phyloP scores from a whole-genome alignment of 305 asterid genomes.

The Fraxinus greggii region DNA sequence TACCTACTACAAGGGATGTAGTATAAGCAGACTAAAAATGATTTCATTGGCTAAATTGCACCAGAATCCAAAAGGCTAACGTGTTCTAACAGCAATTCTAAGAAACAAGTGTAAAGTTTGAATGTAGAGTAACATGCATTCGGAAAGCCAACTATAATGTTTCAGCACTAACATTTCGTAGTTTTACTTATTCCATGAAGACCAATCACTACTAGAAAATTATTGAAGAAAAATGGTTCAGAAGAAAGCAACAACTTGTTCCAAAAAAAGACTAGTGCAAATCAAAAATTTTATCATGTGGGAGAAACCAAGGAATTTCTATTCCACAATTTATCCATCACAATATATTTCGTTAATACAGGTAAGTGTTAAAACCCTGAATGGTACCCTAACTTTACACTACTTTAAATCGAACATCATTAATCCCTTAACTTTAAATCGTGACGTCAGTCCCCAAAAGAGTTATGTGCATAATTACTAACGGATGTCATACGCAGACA shows the following conservation, averaged over 20 bases:
- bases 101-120: background rate
- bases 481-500: background rate
- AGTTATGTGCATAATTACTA: background rate
- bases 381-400: background rate
- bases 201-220: background rate
- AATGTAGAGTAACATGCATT: background rate
- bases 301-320: background rate
- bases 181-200: background rate
- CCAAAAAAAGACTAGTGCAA: background rate
- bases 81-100: background rate
- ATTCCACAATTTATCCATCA: background rate
- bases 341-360: background rate
- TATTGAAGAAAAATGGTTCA: background rate
- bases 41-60: background rate
- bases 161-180: background rate
- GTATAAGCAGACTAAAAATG: background rate
- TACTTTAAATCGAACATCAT: background rate
- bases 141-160: background rate
- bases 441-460: background rate
- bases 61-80: background rate
- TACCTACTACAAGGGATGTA: background rate
- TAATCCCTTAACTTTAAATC: background rate
- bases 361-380: background rate
- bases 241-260: conserved; percentile 1
- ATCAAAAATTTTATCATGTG: background rate